Conservation (phyloP, 495 filamentous ascomycete genomes). For the Filosporella fistucella region DNA sequence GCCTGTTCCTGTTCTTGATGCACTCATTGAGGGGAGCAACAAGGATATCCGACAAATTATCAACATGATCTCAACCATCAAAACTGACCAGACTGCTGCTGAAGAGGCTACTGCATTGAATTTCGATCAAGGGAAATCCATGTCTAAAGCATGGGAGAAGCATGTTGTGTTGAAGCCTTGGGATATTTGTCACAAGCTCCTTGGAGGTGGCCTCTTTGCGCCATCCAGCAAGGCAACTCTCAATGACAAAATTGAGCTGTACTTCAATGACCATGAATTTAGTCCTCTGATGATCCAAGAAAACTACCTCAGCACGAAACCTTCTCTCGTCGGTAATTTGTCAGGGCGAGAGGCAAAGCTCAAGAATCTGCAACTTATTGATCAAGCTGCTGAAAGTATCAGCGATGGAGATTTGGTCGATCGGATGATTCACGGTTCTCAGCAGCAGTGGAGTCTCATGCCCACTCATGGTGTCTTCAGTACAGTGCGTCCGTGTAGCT, state of each 20-base stretch:
- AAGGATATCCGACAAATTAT: conserved; percentile 97
- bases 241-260: conserved; percentile 97
- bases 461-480: conserved; percentile 96
- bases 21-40: conserved; percentile 88
- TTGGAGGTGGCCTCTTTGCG: conserved; percentile 82
- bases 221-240: conserved; percentile 74
- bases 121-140: conserved; percentile 77
- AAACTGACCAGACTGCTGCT: conserved; percentile 75
- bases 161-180: conserved; percentile 93
- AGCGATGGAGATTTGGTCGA: conserved; percentile 97
- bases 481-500: conserved; percentile 89
- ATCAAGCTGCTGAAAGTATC: conserved; percentile 89
- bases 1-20: conserved; percentile 81
- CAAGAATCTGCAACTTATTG: conserved; percentile 76
- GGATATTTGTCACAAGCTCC: conserved; percentile 93
- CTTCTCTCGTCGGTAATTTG: conserved; percentile 53
- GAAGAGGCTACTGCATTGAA: conserved; percentile 63
- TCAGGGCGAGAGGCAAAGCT: conserved; percentile 58
- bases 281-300: conserved; percentile 97
- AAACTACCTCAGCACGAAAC: conserved; percentile 85
- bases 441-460: conserved; percentile 98
- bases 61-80: conserved; percentile 96
- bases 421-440: conserved; percentile 94
- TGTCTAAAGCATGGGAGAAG: conserved; percentile 99
- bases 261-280: conserved; percentile 99